Percentiles rank a stretch among this genome's conserved stretches.
These are phyloP conservation scores for Aspergillus ochraceoroseus DNA, from an alignment of 2,329 filamentous ascomycete genomes.

Conservation along the genomic window DNA sequence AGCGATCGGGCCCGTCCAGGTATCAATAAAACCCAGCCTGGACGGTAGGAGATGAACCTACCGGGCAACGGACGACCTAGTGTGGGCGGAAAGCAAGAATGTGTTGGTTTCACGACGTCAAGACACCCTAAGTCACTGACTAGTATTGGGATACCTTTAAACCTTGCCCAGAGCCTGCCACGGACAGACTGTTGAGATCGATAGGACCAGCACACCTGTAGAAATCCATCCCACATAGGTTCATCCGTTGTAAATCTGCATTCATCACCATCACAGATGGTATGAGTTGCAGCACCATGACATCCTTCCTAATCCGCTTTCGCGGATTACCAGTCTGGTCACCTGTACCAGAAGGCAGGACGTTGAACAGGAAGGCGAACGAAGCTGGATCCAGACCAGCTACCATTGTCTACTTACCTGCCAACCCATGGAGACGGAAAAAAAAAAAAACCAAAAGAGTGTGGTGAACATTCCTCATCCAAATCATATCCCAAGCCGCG, in stretches of 20 bases:
- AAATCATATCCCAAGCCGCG: constrained; percentile 46
- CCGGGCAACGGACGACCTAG: constrained; percentile 14
- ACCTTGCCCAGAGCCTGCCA: constrained; percentile 31
- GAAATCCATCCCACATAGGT: background rate
- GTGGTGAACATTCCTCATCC: constrained; percentile 38
- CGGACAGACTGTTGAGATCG: constrained; percentile 22
- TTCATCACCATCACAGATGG: constrained; percentile 37
- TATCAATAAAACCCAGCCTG: constrained; percentile 42
- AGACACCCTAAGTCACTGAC: constrained; percentile 35
- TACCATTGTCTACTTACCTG: constrained; percentile 2
- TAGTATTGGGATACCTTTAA: constrained; percentile 17
- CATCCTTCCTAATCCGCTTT: constrained; percentile 15
- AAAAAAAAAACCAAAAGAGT: constrained; percentile 11
- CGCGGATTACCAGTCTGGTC: constrained; percentile 37
- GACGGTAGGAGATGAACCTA: constrained; percentile 55
- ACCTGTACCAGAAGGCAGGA: constrained; percentile 37
- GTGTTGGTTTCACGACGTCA: constrained; percentile 5
- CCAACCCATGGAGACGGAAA: constrained; percentile 5
- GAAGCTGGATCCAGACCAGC: constrained; percentile 20
- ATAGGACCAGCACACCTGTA: constrained; percentile 1
- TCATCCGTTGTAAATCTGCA: constrained; percentile 17
- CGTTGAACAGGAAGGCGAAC: constrained; percentile 32
- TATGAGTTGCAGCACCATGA: constrained; percentile 22
- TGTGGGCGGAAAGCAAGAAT: background rate
- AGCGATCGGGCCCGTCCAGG: constrained; percentile 35